Evolutionary conservation across 225 moss, liverwort and hornwort species (phyloP).

Genomic region (Asterella californica): DNA sequence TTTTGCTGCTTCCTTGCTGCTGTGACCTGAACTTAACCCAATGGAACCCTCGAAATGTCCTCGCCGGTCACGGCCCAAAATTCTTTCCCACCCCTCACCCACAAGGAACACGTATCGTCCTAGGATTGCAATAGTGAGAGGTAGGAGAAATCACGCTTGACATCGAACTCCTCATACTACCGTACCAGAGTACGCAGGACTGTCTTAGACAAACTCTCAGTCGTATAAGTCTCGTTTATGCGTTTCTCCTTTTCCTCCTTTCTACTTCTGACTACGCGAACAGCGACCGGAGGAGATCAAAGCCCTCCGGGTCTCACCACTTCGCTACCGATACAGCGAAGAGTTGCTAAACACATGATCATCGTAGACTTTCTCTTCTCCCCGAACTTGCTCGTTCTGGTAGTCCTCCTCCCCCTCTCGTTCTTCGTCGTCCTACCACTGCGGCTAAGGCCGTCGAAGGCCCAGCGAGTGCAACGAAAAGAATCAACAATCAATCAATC

Average conservation of each 20-base stretch:
- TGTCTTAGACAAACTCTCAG: no score
- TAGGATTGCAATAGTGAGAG: neutral
- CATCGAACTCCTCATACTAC: neutral
- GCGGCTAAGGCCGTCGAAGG: slow-evolving; percentile 1
- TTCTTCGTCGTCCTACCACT: slow-evolving; percentile 1
- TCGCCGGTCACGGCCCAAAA: slow-evolving; percentile 8
- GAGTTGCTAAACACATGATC: neutral
- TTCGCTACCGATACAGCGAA: neutral
- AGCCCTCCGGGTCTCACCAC: neutral
- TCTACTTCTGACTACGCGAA: neutral
- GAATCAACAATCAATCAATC: neutral
- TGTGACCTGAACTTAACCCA: neutral
- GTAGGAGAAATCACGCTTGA: neutral
- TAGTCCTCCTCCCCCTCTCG: neutral
- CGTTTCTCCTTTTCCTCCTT: neutral
- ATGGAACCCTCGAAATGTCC: neutral
- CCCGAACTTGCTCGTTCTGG: neutral
- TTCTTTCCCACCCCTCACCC: neutral
- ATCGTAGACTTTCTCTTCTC: neutral
- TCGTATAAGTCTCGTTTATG: neutral
- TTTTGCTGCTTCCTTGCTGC: neutral
- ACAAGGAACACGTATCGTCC: slow-evolving; percentile 17
- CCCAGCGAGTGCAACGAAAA: neutral
- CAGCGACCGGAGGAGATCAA: neutral
- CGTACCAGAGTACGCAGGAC: neutral